Evolutionary conservation across 2,329 filamentous ascomycete species (phyloP), one percentile per base, ranked within the genome.

Genomic region (Amesomyces nigricolor): DNA sequence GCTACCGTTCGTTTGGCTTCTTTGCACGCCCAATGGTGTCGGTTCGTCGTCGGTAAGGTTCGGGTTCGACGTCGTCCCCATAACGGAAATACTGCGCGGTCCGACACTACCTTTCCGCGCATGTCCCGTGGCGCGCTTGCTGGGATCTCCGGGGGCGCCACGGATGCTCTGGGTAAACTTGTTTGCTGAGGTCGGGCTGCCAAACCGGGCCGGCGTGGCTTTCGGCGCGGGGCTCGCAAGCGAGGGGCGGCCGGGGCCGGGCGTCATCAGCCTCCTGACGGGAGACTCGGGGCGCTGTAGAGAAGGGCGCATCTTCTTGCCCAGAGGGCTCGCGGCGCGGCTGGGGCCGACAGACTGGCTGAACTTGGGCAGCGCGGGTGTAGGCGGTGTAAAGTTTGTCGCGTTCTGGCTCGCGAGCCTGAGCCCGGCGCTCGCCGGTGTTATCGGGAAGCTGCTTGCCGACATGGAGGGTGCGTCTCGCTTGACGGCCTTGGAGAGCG

Each of bases 221-320:
- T 75, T 77, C 32, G 71, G 62, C 16, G 64, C 77, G 2, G 85
- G 78, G 49, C 82, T 76, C 47, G 80, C 69, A 43, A 85, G 74
- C 5, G 82, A 80, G 1, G 82, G 78, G 38, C 82, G 76, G 7
- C 22, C 22, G 6, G 78, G 75, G 44, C 69, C 82, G 26, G 80
- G 83, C 9, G 78, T 86, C 69, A 84, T 80, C 46, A 83, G 72
- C 64, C 82, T 86, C 62, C 88, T 84, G 37, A 88, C 77, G 3
- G 92, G 94, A 2, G 92, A 96, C 61, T 96, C 91, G 5, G 94
- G 88, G 30, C 91, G 87, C 51, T 88, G 83, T n/a, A 96, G 76
- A 1, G 91, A 95, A 8, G 86, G 84, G 56, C 91, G 83, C 44
- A 83, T 63, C 63, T 81, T 84, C 68, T 88, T 91, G 64, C 85